Evolutionary conservation across 257 asterid species (phyloP).

Genomic region (Verbascum thapsus): DNA sequence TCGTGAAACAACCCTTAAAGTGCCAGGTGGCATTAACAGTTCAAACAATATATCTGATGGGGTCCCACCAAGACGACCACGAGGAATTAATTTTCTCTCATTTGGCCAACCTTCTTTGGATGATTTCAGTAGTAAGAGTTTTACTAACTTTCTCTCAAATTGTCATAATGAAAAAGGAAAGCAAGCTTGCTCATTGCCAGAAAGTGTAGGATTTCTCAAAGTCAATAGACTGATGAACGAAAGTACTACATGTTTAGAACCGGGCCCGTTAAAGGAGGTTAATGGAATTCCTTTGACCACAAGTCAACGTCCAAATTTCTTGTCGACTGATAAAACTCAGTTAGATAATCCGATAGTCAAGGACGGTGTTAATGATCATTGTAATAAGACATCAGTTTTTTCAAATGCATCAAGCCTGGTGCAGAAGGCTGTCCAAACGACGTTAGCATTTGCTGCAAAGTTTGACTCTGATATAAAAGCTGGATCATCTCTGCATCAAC

Average conservation of each 20-base stretch:
- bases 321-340: slow-evolving; percentile 34
- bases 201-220: slow-evolving; percentile 25
- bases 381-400: slow-evolving; percentile 31
- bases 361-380: slow-evolving; percentile 14
- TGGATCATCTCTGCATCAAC: slow-evolving; percentile 31
- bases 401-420: slow-evolving; percentile 49
- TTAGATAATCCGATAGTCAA: slow-evolving; percentile 28
- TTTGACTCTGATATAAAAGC: slow-evolving; percentile 60
- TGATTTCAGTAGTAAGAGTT: slow-evolving; percentile 42
- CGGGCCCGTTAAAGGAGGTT: slow-evolving; percentile 23
- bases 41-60: slow-evolving; percentile 35
- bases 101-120: slow-evolving; percentile 54
- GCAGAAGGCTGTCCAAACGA: slow-evolving; percentile 67
- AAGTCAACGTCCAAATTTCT: slow-evolving; percentile 39
- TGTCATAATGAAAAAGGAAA: slow-evolving; percentile 34
- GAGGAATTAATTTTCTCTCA: slow-evolving; percentile 82
- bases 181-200: slow-evolving; percentile 28
- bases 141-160: slow-evolving; percentile 36
- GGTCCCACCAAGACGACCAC: slow-evolving; percentile 46
- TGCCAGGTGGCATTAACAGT: slow-evolving; percentile 31
- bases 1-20: slow-evolving; percentile 23
- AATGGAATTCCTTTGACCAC: slow-evolving; percentile 23
- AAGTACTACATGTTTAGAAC: slow-evolving; percentile 23
- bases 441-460: slow-evolving; percentile 75
- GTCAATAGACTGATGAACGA: slow-evolving; percentile 33